Conservation (phyloP, 2,329 filamentous ascomycete species). For the Colletotrichum theobromicola region DNA sequence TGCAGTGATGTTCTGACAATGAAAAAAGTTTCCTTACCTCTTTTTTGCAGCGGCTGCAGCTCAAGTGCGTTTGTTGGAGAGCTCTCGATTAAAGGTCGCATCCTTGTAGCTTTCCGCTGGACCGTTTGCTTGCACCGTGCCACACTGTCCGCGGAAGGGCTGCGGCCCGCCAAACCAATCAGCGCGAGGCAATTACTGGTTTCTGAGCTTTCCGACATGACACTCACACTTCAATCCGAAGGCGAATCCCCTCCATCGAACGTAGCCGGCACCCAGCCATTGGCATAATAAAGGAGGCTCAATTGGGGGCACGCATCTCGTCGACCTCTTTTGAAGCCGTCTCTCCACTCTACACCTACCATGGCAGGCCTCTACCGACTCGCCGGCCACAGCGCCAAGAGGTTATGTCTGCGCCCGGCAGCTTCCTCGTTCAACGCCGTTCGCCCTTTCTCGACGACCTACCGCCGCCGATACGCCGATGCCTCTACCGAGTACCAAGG, state of each 20-base stretch:
- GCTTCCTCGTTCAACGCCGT: conserved; percentile 38
- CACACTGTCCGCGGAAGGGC: neutral
- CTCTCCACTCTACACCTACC: conserved; percentile 38
- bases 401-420: conserved; percentile 61
- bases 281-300: conserved; percentile 24
- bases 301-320: conserved; percentile 24
- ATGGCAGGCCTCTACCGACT: conserved; percentile 80
- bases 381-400: conserved; percentile 73
- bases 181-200: neutral
- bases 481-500: conserved; percentile 52
- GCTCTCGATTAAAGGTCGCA: neutral
- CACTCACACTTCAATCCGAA: conserved; percentile 17
- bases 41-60: neutral
- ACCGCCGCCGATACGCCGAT: conserved; percentile 67
- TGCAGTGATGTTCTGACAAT: neutral
- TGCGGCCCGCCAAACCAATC: conserved; percentile 19
- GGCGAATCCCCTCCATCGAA: conserved; percentile 21
- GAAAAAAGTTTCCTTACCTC: neutral
- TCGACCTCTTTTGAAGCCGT: conserved; percentile 31
- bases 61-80: neutral
- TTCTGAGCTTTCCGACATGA: conserved; percentile 22
- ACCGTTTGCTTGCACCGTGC: neutral
- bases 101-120: neutral
- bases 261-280: conserved; percentile 21
- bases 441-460: conserved; percentile 71